Percentiles rank a stretch among this genome's conserved stretches.
phyloP scores from a whole-genome alignment of 2,329 filamentous ascomycete genomes.

The Arthroderma sp. region DNA sequence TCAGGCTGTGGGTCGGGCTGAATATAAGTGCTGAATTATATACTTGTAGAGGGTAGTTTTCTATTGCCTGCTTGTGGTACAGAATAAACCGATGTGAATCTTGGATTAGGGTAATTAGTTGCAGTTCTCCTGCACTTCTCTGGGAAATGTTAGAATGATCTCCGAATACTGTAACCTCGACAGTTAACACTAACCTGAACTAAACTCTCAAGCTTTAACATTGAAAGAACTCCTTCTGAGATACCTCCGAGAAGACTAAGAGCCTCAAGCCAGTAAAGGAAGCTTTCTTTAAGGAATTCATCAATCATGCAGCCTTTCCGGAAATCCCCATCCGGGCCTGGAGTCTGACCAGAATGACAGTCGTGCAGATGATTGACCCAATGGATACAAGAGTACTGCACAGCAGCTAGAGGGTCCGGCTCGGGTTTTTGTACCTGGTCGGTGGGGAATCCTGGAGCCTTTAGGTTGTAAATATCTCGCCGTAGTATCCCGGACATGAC shows the following conservation, averaged over 20 bases:
- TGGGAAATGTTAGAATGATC: not conserved
- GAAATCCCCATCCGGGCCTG: too few species aligned
- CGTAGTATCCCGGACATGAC: not conserved
- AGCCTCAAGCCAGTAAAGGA: conserved; percentile 5
- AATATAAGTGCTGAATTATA: not conserved
- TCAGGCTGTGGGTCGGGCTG: not conserved
- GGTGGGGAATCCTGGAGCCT: not conserved
- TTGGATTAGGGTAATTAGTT: not conserved
- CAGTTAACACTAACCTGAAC: not conserved
- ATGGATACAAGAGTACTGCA: not conserved
- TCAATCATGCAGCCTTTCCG: too few species aligned
- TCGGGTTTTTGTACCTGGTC: not conserved
- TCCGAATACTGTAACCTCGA: not conserved
- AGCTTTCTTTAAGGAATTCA: not conserved
- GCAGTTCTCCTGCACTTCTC: not conserved
- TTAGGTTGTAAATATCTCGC: not conserved
- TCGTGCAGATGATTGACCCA: not conserved
- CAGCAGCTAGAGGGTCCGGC: not conserved
- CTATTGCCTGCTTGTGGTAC: not conserved
- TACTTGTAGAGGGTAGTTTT: not conserved
- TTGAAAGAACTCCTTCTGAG: conserved; percentile 13
- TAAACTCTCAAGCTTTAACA: conserved; percentile 1
- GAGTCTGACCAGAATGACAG: too few species aligned
- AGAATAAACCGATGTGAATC: conserved; percentile 1
- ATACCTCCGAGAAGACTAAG: conserved; percentile 16